phyloP scores from a whole-genome alignment of 1,139 yeast genomes.

The Diutina siamensis region DNA sequence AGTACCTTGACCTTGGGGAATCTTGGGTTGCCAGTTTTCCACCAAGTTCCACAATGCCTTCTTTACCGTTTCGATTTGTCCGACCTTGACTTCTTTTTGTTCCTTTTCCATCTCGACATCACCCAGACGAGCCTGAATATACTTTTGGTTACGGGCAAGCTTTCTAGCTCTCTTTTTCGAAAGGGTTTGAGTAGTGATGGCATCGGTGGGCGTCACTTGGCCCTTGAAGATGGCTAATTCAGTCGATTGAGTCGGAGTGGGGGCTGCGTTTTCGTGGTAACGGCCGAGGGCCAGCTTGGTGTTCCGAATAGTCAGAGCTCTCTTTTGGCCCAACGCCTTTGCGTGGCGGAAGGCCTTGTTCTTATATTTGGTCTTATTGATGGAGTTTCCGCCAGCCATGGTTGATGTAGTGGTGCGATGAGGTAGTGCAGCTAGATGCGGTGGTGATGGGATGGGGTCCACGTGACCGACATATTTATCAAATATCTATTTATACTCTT shows the following conservation, averaged over 20 bases:
- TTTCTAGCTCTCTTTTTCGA: slow-evolving; percentile 78
- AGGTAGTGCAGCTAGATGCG: not conserved
- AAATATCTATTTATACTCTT: not conserved
- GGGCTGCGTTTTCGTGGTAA: slow-evolving; percentile 31
- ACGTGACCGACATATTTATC: not conserved
- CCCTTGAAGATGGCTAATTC: slow-evolving; percentile 50
- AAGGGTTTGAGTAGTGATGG: slow-evolving; percentile 46
- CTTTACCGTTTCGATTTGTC: slow-evolving; percentile 1
- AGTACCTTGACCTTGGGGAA: not conserved
- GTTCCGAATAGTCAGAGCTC: slow-evolving; percentile 24
- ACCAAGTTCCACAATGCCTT: slow-evolving; percentile 3
- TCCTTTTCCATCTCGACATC: not conserved
- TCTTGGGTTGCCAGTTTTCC: slow-evolving; percentile 1
- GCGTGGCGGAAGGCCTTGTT: slow-evolving; percentile 44
- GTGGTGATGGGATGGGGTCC: not conserved
- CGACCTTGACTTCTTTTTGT: not conserved
- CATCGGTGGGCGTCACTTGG: slow-evolving; percentile 19
- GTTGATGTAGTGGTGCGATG: not conserved
- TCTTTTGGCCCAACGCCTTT: slow-evolving; percentile 40
- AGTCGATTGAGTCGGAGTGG: slow-evolving; percentile 41
- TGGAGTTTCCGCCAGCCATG: slow-evolving; percentile 74
- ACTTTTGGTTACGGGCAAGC: slow-evolving; percentile 68
- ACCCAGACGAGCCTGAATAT: slow-evolving; percentile 38
- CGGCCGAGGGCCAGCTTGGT: slow-evolving; percentile 5
- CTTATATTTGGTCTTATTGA: slow-evolving; percentile 68